Base-by-base conservation (phyloP, 805 yeast species). In the Saccharomycopsis microspora region DNA sequence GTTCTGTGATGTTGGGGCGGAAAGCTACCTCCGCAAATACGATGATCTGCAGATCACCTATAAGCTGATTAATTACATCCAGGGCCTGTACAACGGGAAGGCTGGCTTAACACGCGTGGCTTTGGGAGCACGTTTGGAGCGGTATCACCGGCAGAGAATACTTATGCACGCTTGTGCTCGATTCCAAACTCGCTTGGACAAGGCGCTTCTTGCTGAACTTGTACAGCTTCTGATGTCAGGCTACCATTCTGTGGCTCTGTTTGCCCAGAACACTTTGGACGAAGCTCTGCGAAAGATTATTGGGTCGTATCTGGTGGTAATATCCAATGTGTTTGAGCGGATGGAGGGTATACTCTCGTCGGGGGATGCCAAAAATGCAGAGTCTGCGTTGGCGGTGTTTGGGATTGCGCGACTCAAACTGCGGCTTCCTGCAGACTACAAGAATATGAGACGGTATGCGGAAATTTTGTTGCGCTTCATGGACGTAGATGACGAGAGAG, bases 1-100 rank as follows among this genome's bases (percentile, higher is more conserved):
- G 86, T 80, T 82, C 55, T 70, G 82, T 30, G 93, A 87, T 58
- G 82, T 82, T 30, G 95, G 95, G 1, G 72, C 76, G 47, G 94
- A 85, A 55, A 66, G 82, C 8, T 62, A 81, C 0, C 71, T 80
- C 44, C 79, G 72, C 39, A 65, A 72, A 3, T 75, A 78, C 49
- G 80, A 78, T 41, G 74, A 66, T 32, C 61, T 80, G 4, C 65
- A 67, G 36, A 67, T 81, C 34, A 76, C 76, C 42, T 75, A 78
- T 50, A 68, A 71, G 0, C 78, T 74, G 57, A 68, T 82, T 46
- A 74, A 74, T 41, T 71, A 73, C 37, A 67, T 78, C 6, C 89
- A 83, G 57, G 68, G 75, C n/a, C 64, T 85, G 4, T 74, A 82
- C 4, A 78, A 84, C 41, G 61, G 77, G 27, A 65, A 77, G 4